Evolutionary conservation across 345 rosid species (phyloP).

Genomic region (Linum usitatissimum): DNA sequence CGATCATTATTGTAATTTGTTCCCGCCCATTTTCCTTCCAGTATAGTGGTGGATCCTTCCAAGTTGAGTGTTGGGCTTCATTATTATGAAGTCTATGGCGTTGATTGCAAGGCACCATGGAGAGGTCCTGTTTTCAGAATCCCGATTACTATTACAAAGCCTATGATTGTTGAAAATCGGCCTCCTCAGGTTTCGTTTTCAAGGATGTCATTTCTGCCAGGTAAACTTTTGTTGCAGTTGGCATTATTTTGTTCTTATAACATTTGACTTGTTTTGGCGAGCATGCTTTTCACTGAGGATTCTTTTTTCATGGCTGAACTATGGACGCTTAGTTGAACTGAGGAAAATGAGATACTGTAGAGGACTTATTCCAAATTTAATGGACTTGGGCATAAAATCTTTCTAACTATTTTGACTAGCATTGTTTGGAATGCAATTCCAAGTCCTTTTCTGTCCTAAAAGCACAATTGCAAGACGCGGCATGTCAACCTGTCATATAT

Average conservation of each 20-base stretch:
- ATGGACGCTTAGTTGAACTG: background rate
- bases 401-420: background rate
- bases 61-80: constrained; percentile 72
- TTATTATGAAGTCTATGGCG: constrained; percentile 79
- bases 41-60: constrained; percentile 88
- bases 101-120: constrained; percentile 93
- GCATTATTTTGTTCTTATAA: background rate
- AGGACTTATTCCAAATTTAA: background rate
- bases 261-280: background rate
- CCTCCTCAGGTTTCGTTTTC: constrained; percentile 67
- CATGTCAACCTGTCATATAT: background rate
- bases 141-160: constrained; percentile 78
- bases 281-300: background rate
- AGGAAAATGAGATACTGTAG: background rate
- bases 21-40: constrained; percentile 29
- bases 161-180: constrained; percentile 40
- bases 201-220: constrained; percentile 79
- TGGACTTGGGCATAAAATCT: background rate
- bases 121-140: constrained; percentile 89
- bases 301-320: background rate
- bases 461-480: background rate
- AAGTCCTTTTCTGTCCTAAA: background rate
- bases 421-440: background rate
- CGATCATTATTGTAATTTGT: background rate
- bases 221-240: constrained; percentile 9